Conservation (phyloP, 148 eudicot genomes). For the Silene uniflora region DNA sequence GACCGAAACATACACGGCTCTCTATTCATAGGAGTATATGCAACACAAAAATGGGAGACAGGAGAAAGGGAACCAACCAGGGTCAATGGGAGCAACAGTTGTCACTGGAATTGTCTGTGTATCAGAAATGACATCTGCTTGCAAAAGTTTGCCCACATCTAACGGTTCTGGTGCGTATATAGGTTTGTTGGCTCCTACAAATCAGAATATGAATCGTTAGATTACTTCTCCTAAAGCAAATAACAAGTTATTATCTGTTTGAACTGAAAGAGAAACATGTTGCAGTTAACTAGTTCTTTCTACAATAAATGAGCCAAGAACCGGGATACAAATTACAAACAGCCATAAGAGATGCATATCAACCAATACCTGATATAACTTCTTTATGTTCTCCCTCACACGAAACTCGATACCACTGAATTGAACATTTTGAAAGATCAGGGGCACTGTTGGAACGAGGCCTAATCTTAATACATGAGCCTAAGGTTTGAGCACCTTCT, state of each 20-base stretch:
- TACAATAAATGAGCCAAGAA: neutral
- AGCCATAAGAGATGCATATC: neutral
- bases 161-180: constrained; percentile 94
- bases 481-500: constrained; percentile 65
- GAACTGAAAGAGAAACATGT: too few relatives aligned
- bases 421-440: constrained; percentile 74
- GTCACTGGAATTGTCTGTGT: constrained; percentile 60
- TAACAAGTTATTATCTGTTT: neutral
- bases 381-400: constrained; percentile 77
- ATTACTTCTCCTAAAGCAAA: constrained; percentile 4
- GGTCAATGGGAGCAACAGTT: constrained; percentile 59
- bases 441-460: constrained; percentile 62
- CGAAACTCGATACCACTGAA: constrained; percentile 91
- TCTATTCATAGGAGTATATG: neutral
- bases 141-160: constrained; percentile 78
- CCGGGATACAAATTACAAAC: neutral
- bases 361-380: constrained; percentile 69
- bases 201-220: constrained; percentile 1
- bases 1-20: too few relatives aligned
- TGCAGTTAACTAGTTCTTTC: too few relatives aligned
- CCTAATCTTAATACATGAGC: constrained; percentile 67
- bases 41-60: neutral
- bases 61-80: constrained; percentile 41
- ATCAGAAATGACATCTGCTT: constrained; percentile 65
- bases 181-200: constrained; percentile 79